Percentiles rank a stretch among this genome's conserved stretches.
Conservation (phyloP, 2,329 filamentous ascomycete species). For the Knufia fluminis region DNA sequence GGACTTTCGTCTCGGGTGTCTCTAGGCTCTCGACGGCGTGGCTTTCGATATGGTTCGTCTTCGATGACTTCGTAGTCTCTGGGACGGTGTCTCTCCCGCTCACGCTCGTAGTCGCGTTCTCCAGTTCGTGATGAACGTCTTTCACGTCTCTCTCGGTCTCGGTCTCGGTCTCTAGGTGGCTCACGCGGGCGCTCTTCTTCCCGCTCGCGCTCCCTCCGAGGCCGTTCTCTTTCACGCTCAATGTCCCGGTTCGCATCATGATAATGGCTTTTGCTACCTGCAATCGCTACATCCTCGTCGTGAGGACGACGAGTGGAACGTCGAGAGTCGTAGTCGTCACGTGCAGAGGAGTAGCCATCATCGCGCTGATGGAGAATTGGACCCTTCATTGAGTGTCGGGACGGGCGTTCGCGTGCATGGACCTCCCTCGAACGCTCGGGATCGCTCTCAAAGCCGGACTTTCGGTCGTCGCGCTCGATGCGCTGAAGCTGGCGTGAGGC, state of each 20-base stretch:
- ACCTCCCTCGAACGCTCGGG: slow-evolving; percentile 15
- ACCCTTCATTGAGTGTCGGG: slow-evolving; percentile 14
- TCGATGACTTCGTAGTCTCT: slow-evolving; percentile 14
- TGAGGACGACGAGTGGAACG: slow-evolving; percentile 5
- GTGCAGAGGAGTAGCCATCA: slow-evolving; percentile 17
- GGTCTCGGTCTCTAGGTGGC: slow-evolving; percentile 10
- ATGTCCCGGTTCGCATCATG: slow-evolving; percentile 2
- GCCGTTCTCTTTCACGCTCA: slow-evolving; percentile 7
- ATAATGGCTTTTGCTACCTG: slow-evolving; percentile 2
- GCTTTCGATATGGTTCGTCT: not conserved
- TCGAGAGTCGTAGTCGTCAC: slow-evolving; percentile 10
- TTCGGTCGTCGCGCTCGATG: slow-evolving; percentile 15
- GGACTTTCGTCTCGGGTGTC: slow-evolving; percentile 20
- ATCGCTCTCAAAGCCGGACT: slow-evolving; percentile 15
- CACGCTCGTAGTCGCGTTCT: slow-evolving; percentile 5
- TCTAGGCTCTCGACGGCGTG: slow-evolving; percentile 13
- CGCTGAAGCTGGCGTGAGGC: slow-evolving; percentile 19
- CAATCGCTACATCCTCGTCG: slow-evolving; percentile 14
- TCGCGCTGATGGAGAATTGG: slow-evolving; percentile 22
- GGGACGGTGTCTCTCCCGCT: slow-evolving; percentile 12
- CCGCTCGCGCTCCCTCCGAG: slow-evolving; percentile 9
- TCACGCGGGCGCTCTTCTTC: slow-evolving; percentile 6
- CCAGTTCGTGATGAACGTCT: not conserved
- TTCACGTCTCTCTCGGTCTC: slow-evolving; percentile 13
- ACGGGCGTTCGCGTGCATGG: slow-evolving; percentile 11